Conservation (phyloP, 495 filamentous ascomycete genomes). For the Podospora conica region DNA sequence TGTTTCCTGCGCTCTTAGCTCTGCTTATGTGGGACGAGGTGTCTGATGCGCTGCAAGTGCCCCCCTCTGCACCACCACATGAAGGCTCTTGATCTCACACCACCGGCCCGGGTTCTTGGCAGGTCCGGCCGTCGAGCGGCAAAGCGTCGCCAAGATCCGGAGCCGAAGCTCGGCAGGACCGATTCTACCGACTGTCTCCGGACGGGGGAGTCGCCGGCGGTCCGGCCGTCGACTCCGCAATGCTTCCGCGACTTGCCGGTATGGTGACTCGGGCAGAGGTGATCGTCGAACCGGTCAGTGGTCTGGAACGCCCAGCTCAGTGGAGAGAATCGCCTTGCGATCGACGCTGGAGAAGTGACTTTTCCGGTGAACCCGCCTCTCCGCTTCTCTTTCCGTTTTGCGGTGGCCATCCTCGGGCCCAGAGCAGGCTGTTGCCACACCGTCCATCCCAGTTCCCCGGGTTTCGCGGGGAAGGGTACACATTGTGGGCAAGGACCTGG, state of each 20-base stretch:
- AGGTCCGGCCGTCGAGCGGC: not conserved
- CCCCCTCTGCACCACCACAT: not conserved
- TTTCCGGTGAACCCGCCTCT: not conserved
- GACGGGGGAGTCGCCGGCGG: not conserved
- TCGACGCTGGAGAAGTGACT: not conserved
- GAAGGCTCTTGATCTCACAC: not conserved
- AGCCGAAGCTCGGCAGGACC: not conserved
- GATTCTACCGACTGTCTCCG: not conserved
- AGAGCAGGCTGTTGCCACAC: not conserved
- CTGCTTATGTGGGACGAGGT: not conserved
- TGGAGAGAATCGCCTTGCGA: not conserved
- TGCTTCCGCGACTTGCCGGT: not conserved
- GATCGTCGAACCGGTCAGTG: not conserved
- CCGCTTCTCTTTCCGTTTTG: not conserved
- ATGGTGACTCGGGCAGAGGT: not conserved
- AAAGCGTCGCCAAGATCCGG: not conserved
- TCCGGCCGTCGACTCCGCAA: not conserved
- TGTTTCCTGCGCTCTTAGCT: not conserved
- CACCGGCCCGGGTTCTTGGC: not conserved
- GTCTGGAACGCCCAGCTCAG: not conserved
- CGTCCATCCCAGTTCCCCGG: not conserved
- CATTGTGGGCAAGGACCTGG: not conserved
- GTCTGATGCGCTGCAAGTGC: not conserved
- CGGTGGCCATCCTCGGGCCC: not conserved
- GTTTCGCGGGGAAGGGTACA: not conserved